Conservation (phyloP, 192 early-diverging fungal genomes). For the Glomus cerebriforme region DNA sequence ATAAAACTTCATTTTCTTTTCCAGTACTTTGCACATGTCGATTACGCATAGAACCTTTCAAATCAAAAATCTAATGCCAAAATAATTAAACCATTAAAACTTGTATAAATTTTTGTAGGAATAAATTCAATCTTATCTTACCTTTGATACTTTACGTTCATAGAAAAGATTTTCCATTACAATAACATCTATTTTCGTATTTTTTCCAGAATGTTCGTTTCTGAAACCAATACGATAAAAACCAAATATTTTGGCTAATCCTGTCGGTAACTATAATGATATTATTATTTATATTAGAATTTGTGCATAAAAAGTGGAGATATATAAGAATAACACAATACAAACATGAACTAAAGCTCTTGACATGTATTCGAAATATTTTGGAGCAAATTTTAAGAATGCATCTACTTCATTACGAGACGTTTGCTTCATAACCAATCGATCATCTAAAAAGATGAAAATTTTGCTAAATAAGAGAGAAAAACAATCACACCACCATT, state of each 20-base stretch:
- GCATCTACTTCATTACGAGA: constrained; percentile 83
- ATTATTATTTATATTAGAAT: neutral
- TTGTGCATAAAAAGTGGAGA: neutral
- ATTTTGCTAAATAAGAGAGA: neutral
- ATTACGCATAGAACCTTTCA: constrained; percentile 96
- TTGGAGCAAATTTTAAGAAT: constrained; percentile 86
- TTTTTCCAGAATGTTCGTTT: constrained; percentile 79
- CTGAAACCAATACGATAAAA: constrained; percentile 91
- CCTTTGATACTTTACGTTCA: constrained; percentile 72
- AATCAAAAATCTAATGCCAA: constrained; percentile 73
- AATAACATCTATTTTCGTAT: constrained; percentile 85
- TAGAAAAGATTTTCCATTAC: constrained; percentile 98
- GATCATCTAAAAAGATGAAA: constrained; percentile 62
- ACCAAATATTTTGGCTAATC: constrained; percentile 89
- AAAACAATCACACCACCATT: constrained; percentile 9
- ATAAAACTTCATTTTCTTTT: constrained; percentile 79
- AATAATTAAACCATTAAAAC: constrained; percentile 6
- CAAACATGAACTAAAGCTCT: constrained; percentile 74
- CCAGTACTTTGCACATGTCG: constrained; percentile 88
- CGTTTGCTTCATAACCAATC: constrained; percentile 91
- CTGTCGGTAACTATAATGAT: constrained; percentile 67
- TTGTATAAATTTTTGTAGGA: neutral
- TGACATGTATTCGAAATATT: constrained; percentile 86
- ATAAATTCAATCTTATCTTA: constrained; percentile 30
- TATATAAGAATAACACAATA: constrained; percentile 38